Evolutionary conservation across 2,329 filamentous ascomycete genomes (phyloP), one percentile per base, ranked within the genome.

Genomic region (Claviceps fusiformis): DNA sequence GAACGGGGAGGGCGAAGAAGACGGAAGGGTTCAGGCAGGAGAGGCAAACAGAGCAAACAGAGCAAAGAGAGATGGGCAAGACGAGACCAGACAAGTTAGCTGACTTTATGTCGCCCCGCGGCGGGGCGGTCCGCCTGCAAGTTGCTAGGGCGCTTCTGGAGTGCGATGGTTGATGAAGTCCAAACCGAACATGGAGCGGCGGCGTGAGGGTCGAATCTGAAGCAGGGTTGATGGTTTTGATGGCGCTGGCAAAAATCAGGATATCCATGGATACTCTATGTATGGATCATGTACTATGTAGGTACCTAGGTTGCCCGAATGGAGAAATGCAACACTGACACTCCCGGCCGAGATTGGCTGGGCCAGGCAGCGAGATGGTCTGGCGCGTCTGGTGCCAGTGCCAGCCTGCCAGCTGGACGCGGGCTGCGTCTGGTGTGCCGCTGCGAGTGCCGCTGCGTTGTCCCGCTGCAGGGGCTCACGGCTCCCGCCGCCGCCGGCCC

Each of bases 71-170:
- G 45, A 24, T 19, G 33, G 15, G 29, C 44, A 49, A 15, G 45
- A 45, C 31, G 8, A 33, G 31, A 33, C 31, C 31, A 33, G 31
- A 33, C 24, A 9, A 24, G 44, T 10, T 54, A 48, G 52, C 52
- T 54, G 55, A 54, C 51, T 56, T 56, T 56, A 54, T 56, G 57
- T 58, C 59, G 58, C 58, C 58, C 56, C 48, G 57, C 56, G 53
- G 64, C 61, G 65, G 64, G 63, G 58, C 61, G 63, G 61, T 57
- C 59, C 55, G 62, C 61, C 60, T 60, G 60, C 61, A 62, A 58
- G 48, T 17, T 24, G 35, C 48, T 50, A 39, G 51, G 59, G 54
- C 35, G 55, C 43, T 64, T 59, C 57, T 62, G 56, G 19, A 27
- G 35, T 24, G 19, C 13, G 29, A 33, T 55, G 24, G 60, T 62